Evolutionary conservation across 495 filamentous ascomycete species (phyloP).

Genomic region (Astrothelium macrocarpum): DNA sequence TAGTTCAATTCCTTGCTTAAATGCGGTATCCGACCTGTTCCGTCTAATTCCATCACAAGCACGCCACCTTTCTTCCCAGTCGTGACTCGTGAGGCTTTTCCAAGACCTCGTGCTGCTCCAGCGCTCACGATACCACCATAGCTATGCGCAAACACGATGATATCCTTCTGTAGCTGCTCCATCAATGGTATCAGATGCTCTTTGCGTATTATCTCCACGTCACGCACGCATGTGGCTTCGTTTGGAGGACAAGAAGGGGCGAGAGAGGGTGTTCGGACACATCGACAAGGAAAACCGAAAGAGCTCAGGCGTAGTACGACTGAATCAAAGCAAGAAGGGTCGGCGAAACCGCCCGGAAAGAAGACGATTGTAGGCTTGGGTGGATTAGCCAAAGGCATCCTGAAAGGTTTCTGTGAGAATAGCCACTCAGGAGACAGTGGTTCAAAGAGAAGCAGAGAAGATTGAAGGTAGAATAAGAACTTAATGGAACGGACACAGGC

Average conservation of each 20-base stretch:
- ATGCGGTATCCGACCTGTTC: too few relatives aligned
- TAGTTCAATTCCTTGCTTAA: too few relatives aligned
- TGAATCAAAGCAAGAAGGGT: neutral
- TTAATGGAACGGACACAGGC: too few relatives aligned
- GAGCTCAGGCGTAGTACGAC: constrained; percentile 11
- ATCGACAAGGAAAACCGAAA: constrained; percentile 14
- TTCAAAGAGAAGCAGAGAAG: too few relatives aligned
- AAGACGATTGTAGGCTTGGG: constrained; percentile 20
- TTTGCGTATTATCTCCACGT: constrained; percentile 7
- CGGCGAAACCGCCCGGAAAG: constrained; percentile 20
- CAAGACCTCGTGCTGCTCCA: constrained; percentile 31
- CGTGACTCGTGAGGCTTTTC: constrained; percentile 29
- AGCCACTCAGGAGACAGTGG: too few relatives aligned
- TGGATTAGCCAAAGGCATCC: too few relatives aligned
- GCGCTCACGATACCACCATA: constrained; percentile 33
- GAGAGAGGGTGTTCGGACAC: constrained; percentile 10
- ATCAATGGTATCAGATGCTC: neutral
- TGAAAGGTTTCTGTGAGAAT: too few relatives aligned
- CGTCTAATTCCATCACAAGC: too few relatives aligned
- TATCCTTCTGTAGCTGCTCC: constrained; percentile 24
- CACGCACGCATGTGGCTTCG: neutral
- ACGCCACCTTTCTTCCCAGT: constrained; percentile 38
- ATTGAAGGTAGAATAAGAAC: too few relatives aligned
- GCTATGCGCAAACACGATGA: constrained; percentile 34
- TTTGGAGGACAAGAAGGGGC: constrained; percentile 4